Percentiles rank a stretch among this genome's conserved stretches.
phyloP scores from a whole-genome alignment of 1,284 basidiomycete species.

The Cutaneotrichosporon cyanovorans region DNA sequence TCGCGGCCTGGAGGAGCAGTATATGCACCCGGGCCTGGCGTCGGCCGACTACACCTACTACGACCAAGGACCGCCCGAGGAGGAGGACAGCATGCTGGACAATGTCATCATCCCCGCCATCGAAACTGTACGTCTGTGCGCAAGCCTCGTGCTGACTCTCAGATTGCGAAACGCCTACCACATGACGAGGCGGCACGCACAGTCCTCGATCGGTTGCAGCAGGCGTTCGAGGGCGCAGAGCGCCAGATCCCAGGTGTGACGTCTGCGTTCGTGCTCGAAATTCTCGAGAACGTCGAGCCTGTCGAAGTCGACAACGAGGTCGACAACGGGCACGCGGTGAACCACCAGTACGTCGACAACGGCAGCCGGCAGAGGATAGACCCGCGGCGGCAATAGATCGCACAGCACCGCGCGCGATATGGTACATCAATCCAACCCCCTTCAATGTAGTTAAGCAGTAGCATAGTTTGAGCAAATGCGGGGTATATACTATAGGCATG shows the following conservation, averaged over 20 bases:
- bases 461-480: too few relatives aligned
- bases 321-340: too few relatives aligned
- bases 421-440: too few relatives aligned
- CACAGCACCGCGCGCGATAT: too few relatives aligned
- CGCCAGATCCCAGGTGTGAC: constrained; percentile 54
- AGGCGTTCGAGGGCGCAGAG: constrained; percentile 87
- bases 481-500: too few relatives aligned
- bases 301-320: too few relatives aligned
- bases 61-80: constrained; percentile 45
- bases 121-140: constrained; percentile 61
- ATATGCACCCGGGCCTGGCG: too few relatives aligned
- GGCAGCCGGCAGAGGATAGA: too few relatives aligned
- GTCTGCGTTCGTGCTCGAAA: constrained; percentile 48
- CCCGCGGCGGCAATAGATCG: too few relatives aligned
- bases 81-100: constrained; percentile 82
- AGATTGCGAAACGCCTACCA: constrained; percentile 82
- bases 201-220: constrained; percentile 71
- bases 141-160: background rate
- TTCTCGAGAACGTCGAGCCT: constrained; percentile 49
- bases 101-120: constrained; percentile 90
- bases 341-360: too few relatives aligned
- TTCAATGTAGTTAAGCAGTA: too few relatives aligned
- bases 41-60: constrained; percentile 11
- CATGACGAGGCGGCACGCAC: constrained; percentile 78
- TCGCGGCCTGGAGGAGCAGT: constrained; percentile 18